Percentiles rank a stretch among this genome's conserved stretches.
Conservation (phyloP, 2,329 filamentous ascomycete genomes). For the Fusarium sp. region DNA sequence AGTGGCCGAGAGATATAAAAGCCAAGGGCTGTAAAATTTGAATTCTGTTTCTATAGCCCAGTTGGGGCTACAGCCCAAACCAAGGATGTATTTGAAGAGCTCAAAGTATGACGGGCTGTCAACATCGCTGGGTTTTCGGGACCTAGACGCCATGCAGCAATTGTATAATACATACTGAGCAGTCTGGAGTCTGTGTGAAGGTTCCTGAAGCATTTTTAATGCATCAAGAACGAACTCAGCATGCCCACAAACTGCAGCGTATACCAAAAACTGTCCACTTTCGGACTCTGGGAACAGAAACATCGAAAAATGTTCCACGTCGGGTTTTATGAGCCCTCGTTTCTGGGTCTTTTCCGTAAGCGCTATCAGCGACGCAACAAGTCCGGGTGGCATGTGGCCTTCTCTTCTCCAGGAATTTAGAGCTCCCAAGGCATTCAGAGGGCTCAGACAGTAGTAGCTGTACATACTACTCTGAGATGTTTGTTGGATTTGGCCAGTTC, state of each 20-base stretch:
- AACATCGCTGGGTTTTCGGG: neutral
- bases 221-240: neutral
- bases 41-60: neutral
- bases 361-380: neutral
- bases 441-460: too few species aligned
- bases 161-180: neutral
- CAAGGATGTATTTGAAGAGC: neutral
- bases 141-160: neutral
- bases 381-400: neutral
- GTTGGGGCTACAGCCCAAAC: neutral
- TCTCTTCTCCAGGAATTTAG: fast-evolving
- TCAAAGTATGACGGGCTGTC: neutral
- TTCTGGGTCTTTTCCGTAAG: neutral
- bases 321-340: neutral
- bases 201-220: neutral
- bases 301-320: neutral
- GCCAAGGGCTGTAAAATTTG: neutral
- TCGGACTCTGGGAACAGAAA: too few species aligned
- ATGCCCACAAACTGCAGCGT: neutral
- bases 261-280: neutral
- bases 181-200: neutral
- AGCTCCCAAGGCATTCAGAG: neutral
- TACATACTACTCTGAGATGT: too few species aligned
- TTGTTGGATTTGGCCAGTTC: too few species aligned
- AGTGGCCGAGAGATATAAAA: neutral